Evolutionary conservation across 2,329 filamentous ascomycete species (phyloP).

Genomic region (Botrytis paeoniae): DNA sequence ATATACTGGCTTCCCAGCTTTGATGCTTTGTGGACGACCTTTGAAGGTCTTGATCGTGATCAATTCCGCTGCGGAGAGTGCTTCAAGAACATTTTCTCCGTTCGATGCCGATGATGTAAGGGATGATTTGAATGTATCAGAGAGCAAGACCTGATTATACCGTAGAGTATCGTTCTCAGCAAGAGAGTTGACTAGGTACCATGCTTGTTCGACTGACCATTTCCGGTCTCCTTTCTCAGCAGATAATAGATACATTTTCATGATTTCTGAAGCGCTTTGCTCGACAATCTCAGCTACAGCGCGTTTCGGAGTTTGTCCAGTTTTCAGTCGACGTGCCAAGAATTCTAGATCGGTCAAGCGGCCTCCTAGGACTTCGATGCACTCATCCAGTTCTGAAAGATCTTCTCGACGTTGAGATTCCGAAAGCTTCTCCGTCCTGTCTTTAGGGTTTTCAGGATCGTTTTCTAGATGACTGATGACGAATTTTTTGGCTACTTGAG

Average conservation of each 20-base stretch:
- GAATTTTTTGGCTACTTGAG: conserved; percentile 82
- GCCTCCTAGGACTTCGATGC: conserved; percentile 79
- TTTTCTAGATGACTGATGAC: conserved; percentile 75
- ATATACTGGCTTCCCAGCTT: conserved; percentile 82
- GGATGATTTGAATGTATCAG: conserved; percentile 67
- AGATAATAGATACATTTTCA: conserved; percentile 85
- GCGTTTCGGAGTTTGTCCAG: conserved; percentile 75
- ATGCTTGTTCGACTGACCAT: conserved; percentile 85
- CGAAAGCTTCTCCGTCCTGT: conserved; percentile 32
- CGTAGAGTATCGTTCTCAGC: conserved; percentile 65
- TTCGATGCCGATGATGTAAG: conserved; percentile 48
- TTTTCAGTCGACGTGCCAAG: conserved; percentile 82
- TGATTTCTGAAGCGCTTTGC: conserved; percentile 82
- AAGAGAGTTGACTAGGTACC: conserved; percentile 80
- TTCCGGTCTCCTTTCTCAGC: conserved; percentile 48
- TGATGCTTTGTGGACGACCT: conserved; percentile 75
- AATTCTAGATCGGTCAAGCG: conserved; percentile 95
- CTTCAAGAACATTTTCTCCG: conserved; percentile 73
- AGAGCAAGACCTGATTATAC: conserved; percentile 83
- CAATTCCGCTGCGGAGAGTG: conserved; percentile 80
- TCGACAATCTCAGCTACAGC: conserved; percentile 87
- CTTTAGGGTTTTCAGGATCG: conserved; percentile 38
- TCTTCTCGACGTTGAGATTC: conserved; percentile 43
- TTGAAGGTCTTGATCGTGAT: conserved; percentile 71
- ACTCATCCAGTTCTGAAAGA: conserved; percentile 71